A percentile compares a stretch with the other conserved stretches of the same genome.
These are phyloP conservation scores for Pugionium cornutum DNA, from an alignment of 345 rosid species.

Conservation along the genomic window DNA sequence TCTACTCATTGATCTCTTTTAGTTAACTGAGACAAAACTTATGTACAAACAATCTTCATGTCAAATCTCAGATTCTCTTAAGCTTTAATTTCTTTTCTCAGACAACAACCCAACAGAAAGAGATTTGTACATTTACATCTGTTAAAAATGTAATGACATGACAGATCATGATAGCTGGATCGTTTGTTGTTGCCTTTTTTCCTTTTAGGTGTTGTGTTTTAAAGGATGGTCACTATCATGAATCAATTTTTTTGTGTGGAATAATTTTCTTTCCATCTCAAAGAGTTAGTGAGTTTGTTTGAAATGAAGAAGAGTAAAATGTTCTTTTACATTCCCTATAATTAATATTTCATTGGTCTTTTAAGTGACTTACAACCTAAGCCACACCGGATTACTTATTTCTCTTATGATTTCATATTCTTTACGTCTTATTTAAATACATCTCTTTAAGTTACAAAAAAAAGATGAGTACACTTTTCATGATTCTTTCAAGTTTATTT, in stretches of 20 bases:
- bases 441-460: slow-evolving; percentile 11
- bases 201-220: slow-evolving; percentile 22
- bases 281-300: slow-evolving; percentile 37
- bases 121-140: slow-evolving; percentile 7
- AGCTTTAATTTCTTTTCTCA: background rate
- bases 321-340: slow-evolving; percentile 33
- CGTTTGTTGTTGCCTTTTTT: slow-evolving; percentile 22
- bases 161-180: slow-evolving; percentile 38
- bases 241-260: slow-evolving; percentile 17
- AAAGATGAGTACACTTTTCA: slow-evolving; percentile 17
- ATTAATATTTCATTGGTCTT: background rate
- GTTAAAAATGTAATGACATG: slow-evolving; percentile 14
- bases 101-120: slow-evolving; percentile 31
- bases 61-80: slow-evolving; percentile 1
- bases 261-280: slow-evolving; percentile 5
- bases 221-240: slow-evolving; percentile 33
- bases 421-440: slow-evolving; percentile 15
- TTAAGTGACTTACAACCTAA: slow-evolving; percentile 42
- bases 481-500: slow-evolving; percentile 13
- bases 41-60: slow-evolving; percentile 4
- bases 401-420: slow-evolving; percentile 6
- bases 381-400: slow-evolving; percentile 15
- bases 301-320: slow-evolving; percentile 32
- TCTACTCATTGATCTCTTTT: slow-evolving; percentile 3
- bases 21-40: background rate